Conservation (phyloP, 306 rosid species). For the Urtica urens region DNA sequence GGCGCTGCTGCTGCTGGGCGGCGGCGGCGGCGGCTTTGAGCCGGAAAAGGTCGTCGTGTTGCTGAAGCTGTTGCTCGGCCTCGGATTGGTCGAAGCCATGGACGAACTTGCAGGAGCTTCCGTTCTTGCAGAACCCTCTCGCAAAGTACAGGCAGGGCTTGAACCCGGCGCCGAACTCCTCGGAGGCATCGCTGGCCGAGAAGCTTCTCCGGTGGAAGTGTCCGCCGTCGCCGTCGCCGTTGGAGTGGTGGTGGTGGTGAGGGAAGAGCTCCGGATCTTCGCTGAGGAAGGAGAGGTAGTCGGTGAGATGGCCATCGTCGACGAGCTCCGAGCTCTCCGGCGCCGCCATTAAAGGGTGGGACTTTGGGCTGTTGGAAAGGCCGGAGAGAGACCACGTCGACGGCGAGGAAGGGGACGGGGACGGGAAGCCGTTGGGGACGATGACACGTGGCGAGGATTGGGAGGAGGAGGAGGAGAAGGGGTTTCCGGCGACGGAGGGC, state of each 20-base stretch:
- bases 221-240: constrained; percentile 27
- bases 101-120: constrained; percentile 68
- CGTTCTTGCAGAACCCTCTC: constrained; percentile 86
- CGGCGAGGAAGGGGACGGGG: constrained; percentile 43
- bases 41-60: constrained; percentile 61
- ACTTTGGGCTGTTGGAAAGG: constrained; percentile 52
- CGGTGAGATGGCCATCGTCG: constrained; percentile 63
- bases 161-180: constrained; percentile 45
- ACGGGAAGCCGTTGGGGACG: constrained; percentile 51
- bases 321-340: constrained; percentile 36
- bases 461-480: constrained; percentile 55
- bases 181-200: constrained; percentile 74
- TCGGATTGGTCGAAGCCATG: constrained; percentile 47
- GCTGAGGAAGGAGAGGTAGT: constrained; percentile 59
- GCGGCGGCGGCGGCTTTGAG: constrained; percentile 41
- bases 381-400: constrained; percentile 41
- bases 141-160: constrained; percentile 91
- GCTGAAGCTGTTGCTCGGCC: constrained; percentile 44
- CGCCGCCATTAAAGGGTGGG: constrained; percentile 34
- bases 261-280: constrained; percentile 59
- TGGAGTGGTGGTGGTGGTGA: not conserved
- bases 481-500: constrained; percentile 43
- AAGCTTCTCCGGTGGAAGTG: constrained; percentile 68
- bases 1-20: constrained; percentile 39
- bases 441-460: constrained; percentile 26